Evolutionary conservation across 306 rosid species (phyloP).

Genomic region (Glycine tomentella): DNA sequence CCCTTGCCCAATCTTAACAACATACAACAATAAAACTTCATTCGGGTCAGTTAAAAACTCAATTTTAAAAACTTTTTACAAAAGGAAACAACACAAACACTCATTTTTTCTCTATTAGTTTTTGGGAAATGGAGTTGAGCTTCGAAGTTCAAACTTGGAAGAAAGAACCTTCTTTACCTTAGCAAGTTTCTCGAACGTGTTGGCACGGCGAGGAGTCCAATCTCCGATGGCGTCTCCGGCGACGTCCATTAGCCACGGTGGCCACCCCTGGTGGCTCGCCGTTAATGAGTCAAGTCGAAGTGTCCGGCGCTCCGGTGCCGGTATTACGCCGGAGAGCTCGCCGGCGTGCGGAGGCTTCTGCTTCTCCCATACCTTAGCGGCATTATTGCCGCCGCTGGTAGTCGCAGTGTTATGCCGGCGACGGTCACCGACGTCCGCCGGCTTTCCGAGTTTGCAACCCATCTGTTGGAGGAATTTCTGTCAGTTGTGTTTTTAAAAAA

Average conservation of each 20-base stretch:
- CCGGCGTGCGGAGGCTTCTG: slow-evolving; percentile 45
- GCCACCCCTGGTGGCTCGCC: slow-evolving; percentile 74
- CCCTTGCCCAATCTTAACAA: slow-evolving; percentile 87
- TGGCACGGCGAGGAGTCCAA: slow-evolving; percentile 93
- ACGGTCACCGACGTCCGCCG: slow-evolving; percentile 26
- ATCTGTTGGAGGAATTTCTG: slow-evolving; percentile 50
- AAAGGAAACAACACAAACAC: not conserved
- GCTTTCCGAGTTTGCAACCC: slow-evolving; percentile 77
- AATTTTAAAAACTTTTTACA: not conserved
- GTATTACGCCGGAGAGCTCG: slow-evolving; percentile 46
- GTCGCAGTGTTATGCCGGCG: slow-evolving; percentile 40
- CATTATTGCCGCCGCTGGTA: slow-evolving; percentile 35
- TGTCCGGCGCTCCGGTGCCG: slow-evolving; percentile 58
- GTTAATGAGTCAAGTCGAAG: slow-evolving; percentile 43
- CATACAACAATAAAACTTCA: not conserved
- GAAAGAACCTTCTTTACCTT: slow-evolving; percentile 51
- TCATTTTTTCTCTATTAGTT: not conserved
- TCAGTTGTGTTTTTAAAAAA: too few relatives aligned
- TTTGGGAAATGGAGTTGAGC: not conserved
- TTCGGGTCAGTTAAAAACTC: not conserved
- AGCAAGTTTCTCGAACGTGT: slow-evolving; percentile 85
- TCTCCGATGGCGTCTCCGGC: slow-evolving; percentile 86
- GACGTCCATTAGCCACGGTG: slow-evolving; percentile 76
- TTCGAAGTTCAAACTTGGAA: not conserved
- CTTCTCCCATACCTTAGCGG: slow-evolving; percentile 37